phyloP scores from a whole-genome alignment of 2,329 filamentous ascomycete genomes.

The Trichoderma citrinoviride region DNA sequence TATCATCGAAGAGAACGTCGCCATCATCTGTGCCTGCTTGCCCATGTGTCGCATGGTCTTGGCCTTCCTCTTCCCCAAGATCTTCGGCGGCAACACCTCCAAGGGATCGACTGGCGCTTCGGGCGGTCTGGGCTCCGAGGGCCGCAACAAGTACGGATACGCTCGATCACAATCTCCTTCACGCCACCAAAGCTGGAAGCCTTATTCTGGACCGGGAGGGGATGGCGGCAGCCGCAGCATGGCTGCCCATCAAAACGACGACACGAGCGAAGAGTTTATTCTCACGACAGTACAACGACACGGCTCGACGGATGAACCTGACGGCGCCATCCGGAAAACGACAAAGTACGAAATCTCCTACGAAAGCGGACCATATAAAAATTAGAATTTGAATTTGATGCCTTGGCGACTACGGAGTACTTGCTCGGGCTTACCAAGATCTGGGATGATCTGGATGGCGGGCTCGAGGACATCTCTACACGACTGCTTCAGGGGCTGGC shows the following conservation, averaged over 20 bases:
- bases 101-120: constrained; percentile 20
- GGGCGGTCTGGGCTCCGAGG: constrained; percentile 20
- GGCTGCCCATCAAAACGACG: constrained; percentile 29
- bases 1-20: constrained; percentile 40
- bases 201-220: constrained; percentile 33
- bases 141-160: constrained; percentile 27
- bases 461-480: neutral
- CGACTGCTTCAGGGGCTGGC: neutral
- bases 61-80: constrained; percentile 36
- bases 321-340: constrained; percentile 37
- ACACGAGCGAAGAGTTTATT: constrained; percentile 38
- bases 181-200: constrained; percentile 33
- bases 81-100: constrained; percentile 30
- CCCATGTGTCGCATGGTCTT: constrained; percentile 43
- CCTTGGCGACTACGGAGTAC: neutral
- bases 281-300: constrained; percentile 28
- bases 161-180: constrained; percentile 20
- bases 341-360: constrained; percentile 38
- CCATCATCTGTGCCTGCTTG: constrained; percentile 41
- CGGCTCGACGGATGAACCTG: constrained; percentile 22
- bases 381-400: neutral
- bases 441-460: neutral
- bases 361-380: constrained; percentile 26
- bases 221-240: constrained; percentile 29
- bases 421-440: neutral